Evolutionary conservation across 2,329 filamentous ascomycete species (phyloP), one percentile per base, ranked within the genome.

Genomic region (Aphanocladium album): DNA sequence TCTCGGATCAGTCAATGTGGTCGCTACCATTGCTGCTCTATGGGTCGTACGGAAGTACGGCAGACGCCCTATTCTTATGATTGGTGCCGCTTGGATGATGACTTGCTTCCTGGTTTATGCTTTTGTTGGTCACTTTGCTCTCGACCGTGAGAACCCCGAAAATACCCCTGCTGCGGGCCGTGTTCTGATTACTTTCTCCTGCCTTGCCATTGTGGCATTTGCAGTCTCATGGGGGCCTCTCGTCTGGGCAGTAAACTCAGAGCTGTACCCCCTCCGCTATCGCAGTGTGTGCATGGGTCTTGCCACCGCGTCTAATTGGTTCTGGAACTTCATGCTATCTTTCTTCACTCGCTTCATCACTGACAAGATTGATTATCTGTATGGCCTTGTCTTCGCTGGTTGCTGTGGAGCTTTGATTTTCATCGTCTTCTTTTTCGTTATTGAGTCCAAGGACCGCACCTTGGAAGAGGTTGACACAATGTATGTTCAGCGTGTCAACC

Each of bases 401-500:
- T 89, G 86, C 71, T 86, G 86, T 69, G 82, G 84, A 61, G 79
- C 80, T 11, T 84, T 86, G 21, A 80, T 86, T 5, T 67, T 83
- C 19, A 79, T 90, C 54, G 87, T 91, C 62, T 91, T 87, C 79
- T 89, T 91, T 79, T 90, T 90, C 74, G 80, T 91, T 64, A 87
- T 87, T 68, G 89, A 91, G 75, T 87, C 83, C 63, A 87, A 89
- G 73, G 87, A 87, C 67, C 82, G 88, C 35, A 85, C 83, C 1
- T 80, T 92, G 19, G 89, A 91, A 75, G 88, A 91, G 73, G 87
- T 91, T 60, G 89, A 91, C 72, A 86, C 83, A 61, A 91, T 91
- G 88, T 93, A 93, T 70, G 77, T 81, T 19, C 67, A 76, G 43
- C 71, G 70, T 46, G 78, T 83, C 66, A 80, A 80, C 67, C 79